Conservation (phyloP, 1,139 yeast genomes). For the Suhomyces atakaporum region DNA sequence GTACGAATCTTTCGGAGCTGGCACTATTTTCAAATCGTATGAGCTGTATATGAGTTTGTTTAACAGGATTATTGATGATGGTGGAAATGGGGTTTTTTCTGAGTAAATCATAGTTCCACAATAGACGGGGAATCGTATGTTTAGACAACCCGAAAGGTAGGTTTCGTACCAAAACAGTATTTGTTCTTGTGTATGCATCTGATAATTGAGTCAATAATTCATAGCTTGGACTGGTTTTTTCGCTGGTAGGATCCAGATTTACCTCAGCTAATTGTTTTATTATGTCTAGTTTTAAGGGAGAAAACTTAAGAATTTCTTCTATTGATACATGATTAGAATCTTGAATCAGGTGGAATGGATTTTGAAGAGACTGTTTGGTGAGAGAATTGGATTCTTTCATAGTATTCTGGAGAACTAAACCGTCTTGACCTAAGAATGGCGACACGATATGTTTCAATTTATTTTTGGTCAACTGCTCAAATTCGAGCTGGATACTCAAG, state of each 20-base stretch:
- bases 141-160: constrained; percentile 44
- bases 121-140: constrained; percentile 31
- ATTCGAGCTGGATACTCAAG: constrained; percentile 43
- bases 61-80: constrained; percentile 29
- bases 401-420: constrained; percentile 1
- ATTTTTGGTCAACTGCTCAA: constrained; percentile 29
- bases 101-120: constrained; percentile 45
- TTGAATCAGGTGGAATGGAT: constrained; percentile 11
- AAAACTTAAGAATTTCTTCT: constrained; percentile 17
- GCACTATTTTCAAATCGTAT: constrained; percentile 49
- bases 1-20: constrained; percentile 55
- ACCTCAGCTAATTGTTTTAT: constrained; percentile 10
- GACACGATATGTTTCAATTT: constrained; percentile 30
- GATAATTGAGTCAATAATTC: constrained; percentile 16
- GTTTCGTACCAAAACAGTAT: constrained; percentile 39
- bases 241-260: constrained; percentile 4
- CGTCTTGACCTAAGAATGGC: constrained; percentile 24
- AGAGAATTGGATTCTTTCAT: constrained; percentile 4
- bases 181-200: constrained; percentile 17
- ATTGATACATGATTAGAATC: constrained; percentile 9
- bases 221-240: constrained; percentile 17
- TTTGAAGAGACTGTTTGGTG: constrained; percentile 7
- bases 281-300: constrained; percentile 12
- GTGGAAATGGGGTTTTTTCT: constrained; percentile 22
- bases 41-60: constrained; percentile 33